Base-by-base conservation (phyloP, 305 asterid species). In the Fraxinus floribunda region DNA sequence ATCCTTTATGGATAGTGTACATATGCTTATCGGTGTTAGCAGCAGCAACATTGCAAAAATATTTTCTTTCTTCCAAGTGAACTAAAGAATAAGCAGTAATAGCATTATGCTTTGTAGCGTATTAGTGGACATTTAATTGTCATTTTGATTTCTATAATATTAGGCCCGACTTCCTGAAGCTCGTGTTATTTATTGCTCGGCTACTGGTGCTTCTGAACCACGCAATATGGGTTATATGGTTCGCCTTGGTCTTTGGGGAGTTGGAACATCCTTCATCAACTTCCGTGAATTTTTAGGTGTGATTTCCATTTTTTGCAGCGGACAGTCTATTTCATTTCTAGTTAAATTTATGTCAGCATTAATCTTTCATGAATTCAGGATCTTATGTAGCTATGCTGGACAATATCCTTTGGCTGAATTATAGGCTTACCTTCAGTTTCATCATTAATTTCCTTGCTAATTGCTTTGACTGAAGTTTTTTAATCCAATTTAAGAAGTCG, bases 181-280 rank as follows among this genome's bases (percentile, higher is more conserved):
- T 87, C 99, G 98, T 76, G 93, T 97, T 73, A 85, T 94, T 77
- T 97, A 97, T 85, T 97, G 99, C 90, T 97, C 99, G 35, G 99
- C 99, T 74, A 97, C 99, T 86, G 99, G 99, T 87, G 98, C 98
- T 84, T 94, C 99, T 81, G 99, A 97, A 85, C 99, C 99, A 41
- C 95, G 99, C 71, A 97, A 97, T 86, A 88, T 97, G 97, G 99
- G 98, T 74, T 97, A 97, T 84, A 97, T 97, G 99, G 95, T 93
- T 83, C 98, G 99, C 86, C 98, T 97, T 86, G 99, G 99, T 79
- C 98, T 97, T 89, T 97, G 99, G 99, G 99, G 99, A 88, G 88
- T 88, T 55, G 99, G 98, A 90, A 97, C 99, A 71, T 91, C 98
- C 88, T 97, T 97, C 87, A 85, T 81, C 44, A 86, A 90, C 84